Conservation (phyloP, 257 asterid species). For the Datura wrightii region DNA sequence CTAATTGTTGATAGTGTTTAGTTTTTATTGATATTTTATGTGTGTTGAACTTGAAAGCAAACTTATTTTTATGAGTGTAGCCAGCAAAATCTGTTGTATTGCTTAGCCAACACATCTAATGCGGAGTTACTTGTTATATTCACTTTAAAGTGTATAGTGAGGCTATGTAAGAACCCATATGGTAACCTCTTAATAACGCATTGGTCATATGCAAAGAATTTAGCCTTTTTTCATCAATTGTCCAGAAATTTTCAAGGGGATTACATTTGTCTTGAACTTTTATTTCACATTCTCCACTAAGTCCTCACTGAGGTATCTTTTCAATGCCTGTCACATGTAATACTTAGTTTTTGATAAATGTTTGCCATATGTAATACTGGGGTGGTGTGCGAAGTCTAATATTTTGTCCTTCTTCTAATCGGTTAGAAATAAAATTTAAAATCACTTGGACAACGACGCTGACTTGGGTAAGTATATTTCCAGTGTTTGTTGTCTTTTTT, state of each 20-base stretch:
- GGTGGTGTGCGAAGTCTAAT: constrained; percentile 11
- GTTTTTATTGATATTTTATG: background rate
- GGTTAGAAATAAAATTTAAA: constrained; percentile 10
- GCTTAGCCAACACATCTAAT: constrained; percentile 18
- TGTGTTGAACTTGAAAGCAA: constrained; percentile 16
- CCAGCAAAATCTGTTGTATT: background rate
- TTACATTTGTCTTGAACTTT: constrained; percentile 6
- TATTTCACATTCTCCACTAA: background rate
- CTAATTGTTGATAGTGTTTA: background rate
- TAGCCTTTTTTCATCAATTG: background rate
- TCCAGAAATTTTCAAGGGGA: background rate
- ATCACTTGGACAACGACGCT: constrained; percentile 5
- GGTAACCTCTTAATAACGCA: background rate
- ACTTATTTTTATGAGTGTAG: background rate
- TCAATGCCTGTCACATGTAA: constrained; percentile 18
- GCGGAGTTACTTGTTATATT: background rate
- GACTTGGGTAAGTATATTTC: background rate
- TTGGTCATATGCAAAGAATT: background rate
- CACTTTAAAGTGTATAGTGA: background rate
- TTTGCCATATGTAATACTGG: background rate
- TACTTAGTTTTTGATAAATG: background rate
- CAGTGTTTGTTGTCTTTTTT: background rate
- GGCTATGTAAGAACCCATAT: background rate
- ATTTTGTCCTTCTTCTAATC: background rate
- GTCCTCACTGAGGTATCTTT: constrained; percentile 11